Evolutionary conservation across 805 yeast species (phyloP).

Genomic region (Blastobotrys peoriensis): DNA sequence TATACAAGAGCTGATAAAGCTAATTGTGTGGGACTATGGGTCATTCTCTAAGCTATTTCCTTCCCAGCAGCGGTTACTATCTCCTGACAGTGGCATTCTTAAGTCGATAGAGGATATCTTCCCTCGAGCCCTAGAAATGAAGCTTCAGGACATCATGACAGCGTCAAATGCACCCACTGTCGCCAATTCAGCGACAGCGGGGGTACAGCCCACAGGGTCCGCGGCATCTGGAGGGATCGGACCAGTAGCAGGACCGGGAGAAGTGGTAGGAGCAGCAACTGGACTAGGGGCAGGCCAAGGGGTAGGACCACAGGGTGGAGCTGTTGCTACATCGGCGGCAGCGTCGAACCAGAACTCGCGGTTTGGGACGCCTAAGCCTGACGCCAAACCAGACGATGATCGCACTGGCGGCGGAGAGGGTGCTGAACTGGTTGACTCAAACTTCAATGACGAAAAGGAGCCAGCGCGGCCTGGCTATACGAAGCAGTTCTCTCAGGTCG

Average conservation of each 20-base stretch:
- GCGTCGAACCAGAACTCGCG: not conserved
- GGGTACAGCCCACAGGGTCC: too few species aligned
- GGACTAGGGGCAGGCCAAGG: too few species aligned
- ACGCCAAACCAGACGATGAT: not conserved
- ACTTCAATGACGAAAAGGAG: slow-evolving; percentile 4
- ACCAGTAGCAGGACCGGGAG: too few species aligned
- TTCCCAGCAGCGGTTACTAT: not conserved
- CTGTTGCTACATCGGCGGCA: too few species aligned
- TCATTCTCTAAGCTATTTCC: slow-evolving; percentile 20
- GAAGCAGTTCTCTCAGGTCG: not conserved
- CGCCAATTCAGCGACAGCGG: not conserved
- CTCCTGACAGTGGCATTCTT: slow-evolving; percentile 14
- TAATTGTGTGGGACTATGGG: slow-evolving; percentile 34
- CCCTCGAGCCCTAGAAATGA: slow-evolving; percentile 10
- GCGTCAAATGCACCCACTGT: not conserved
- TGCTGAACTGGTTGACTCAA: not conserved
- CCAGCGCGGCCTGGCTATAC: not conserved
- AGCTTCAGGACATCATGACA: slow-evolving; percentile 13
- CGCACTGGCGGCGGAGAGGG: not conserved
- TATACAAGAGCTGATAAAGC: slow-evolving; percentile 23
- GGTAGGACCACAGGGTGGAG: too few species aligned
- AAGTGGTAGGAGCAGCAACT: too few species aligned
- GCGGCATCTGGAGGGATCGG: too few species aligned
- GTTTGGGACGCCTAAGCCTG: not conserved
- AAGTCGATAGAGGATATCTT: slow-evolving; percentile 10